phyloP scores from a whole-genome alignment of 345 rosid genomes.

The Dimocarpus longan region DNA sequence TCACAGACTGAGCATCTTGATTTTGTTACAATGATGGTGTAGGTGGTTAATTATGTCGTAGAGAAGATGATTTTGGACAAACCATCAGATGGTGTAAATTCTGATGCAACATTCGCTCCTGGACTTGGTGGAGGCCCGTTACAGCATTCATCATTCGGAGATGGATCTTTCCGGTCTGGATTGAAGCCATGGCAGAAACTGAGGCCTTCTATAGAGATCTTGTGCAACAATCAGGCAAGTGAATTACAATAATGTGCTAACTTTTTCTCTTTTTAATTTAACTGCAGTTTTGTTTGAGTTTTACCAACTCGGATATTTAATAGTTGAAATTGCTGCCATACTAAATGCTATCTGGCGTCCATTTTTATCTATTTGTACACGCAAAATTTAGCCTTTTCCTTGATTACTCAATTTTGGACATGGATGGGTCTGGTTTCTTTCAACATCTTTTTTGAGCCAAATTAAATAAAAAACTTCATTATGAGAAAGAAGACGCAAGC shows the following conservation, averaged over 20 bases:
- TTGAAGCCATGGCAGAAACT: slow-evolving; percentile 77
- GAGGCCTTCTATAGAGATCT: slow-evolving; percentile 85
- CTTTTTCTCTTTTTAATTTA: neutral
- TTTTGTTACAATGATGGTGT: slow-evolving; percentile 28
- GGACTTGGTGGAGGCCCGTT: slow-evolving; percentile 61
- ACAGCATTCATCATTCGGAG: slow-evolving; percentile 67
- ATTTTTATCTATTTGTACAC: neutral
- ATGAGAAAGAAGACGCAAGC: neutral
- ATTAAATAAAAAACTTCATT: neutral
- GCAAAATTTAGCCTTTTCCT: neutral
- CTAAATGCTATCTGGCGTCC: neutral
- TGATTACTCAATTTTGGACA: slow-evolving; percentile 4
- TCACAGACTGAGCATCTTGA: slow-evolving; percentile 8
- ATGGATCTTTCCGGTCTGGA: slow-evolving; percentile 66
- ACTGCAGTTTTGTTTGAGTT: neutral
- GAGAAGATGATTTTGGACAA: slow-evolving; percentile 94
- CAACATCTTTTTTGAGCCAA: neutral
- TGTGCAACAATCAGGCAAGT: slow-evolving; percentile 97
- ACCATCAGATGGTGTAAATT: slow-evolving; percentile 56
- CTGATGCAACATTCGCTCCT: slow-evolving; percentile 65
- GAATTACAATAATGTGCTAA: neutral
- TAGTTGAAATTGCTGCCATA: neutral
- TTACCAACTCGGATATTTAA: neutral
- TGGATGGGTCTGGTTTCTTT: neutral
- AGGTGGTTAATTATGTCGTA: slow-evolving; percentile 94